Conservation (phyloP, 2,329 filamentous ascomycete genomes). For the Paracoccidioides brasiliensis region DNA sequence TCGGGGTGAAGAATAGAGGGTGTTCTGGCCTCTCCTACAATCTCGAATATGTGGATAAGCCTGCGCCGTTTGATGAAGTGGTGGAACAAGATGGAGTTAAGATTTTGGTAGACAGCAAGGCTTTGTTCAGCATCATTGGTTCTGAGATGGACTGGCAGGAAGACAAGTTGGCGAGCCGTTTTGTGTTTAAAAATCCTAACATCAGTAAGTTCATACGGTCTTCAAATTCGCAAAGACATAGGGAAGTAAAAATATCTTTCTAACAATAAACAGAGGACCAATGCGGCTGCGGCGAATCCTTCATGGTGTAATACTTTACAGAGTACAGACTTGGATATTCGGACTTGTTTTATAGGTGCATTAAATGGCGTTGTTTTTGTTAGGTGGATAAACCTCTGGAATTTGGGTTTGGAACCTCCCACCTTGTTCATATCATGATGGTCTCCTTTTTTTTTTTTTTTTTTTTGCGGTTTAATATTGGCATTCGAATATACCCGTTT, state of each 20-base stretch:
- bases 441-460: neutral
- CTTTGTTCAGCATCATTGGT: slow-evolving; percentile 92
- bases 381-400: neutral
- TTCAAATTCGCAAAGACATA: neutral
- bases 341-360: slow-evolving; percentile 1
- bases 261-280: slow-evolving; percentile 57
- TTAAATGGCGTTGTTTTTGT: neutral
- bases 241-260: slow-evolving; percentile 15
- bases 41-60: slow-evolving; percentile 87
- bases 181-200: slow-evolving; percentile 93
- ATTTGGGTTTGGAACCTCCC: neutral
- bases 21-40: slow-evolving; percentile 91
- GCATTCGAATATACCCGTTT: slow-evolving; percentile 2
- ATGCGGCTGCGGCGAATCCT: slow-evolving; percentile 93
- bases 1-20: slow-evolving; percentile 85
- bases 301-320: slow-evolving; percentile 53
- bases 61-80: slow-evolving; percentile 74
- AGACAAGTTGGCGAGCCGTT: slow-evolving; percentile 82
- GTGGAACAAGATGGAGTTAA: slow-evolving; percentile 94
- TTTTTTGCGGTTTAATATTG: neutral
- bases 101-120: slow-evolving; percentile 93
- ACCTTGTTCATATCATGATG: neutral
- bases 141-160: slow-evolving; percentile 99
- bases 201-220: slow-evolving; percentile 59
- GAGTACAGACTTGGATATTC: neutral